phyloP scores from a whole-genome alignment of 2,329 filamentous ascomycete species.

The Mariannaea sp. region DNA sequence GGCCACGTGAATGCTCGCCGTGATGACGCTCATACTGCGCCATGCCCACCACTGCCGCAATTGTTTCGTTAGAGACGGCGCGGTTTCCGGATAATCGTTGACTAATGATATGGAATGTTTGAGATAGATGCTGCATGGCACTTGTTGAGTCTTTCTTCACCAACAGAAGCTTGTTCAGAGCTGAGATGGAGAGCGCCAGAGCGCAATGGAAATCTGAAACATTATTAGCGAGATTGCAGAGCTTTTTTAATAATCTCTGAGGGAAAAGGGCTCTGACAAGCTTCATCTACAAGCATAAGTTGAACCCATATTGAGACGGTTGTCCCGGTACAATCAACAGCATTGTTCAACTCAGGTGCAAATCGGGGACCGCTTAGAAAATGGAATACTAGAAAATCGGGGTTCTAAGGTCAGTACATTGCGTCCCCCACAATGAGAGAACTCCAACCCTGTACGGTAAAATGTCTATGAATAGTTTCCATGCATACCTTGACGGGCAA shows the following conservation, averaged over 20 bases:
- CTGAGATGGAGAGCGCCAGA: constrained; percentile 8
- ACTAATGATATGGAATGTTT: constrained; percentile 17
- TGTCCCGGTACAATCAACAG: not conserved
- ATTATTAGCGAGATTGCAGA: not conserved
- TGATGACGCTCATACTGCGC: constrained; percentile 18
- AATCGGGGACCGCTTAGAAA: constrained; percentile 14
- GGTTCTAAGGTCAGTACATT: not conserved
- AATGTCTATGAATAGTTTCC: too few species aligned
- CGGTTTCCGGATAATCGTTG: constrained; percentile 7
- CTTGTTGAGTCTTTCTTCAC: constrained; percentile 2
- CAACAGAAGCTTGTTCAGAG: constrained; percentile 2
- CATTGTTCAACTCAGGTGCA: constrained; percentile 7
- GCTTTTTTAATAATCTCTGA: not conserved
- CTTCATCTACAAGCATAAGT: constrained; percentile 22
- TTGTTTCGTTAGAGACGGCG: constrained; percentile 16
- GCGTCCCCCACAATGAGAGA: too few species aligned
- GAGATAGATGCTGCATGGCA: constrained; percentile 11
- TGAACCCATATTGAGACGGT: constrained; percentile 16
- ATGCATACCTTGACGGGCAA: constrained; percentile 16
- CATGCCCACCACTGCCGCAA: constrained; percentile 11
- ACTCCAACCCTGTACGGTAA: too few species aligned
- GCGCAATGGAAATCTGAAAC: constrained; percentile 17
- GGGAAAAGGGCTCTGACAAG: constrained; percentile 9
- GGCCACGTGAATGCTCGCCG: constrained; percentile 6
- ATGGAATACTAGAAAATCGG: constrained; percentile 4